Base-by-base conservation (phyloP, 192 early-diverging fungal species). In the Backusella mclennaniae region DNA sequence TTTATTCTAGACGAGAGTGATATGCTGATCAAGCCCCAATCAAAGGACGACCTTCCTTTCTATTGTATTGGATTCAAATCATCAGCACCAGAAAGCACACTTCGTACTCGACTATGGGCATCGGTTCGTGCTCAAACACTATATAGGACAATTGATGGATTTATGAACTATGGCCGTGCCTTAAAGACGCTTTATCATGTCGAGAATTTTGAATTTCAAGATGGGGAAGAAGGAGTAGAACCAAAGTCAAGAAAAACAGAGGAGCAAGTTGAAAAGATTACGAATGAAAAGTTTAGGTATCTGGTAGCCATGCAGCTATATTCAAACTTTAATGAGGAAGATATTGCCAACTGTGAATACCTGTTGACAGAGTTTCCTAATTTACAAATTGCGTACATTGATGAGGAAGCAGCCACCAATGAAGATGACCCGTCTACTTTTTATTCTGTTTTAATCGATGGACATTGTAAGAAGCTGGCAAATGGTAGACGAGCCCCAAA, bases 91-190 rank as follows among this genome's bases (percentile, higher is more conserved):
- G 89, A 90, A 84, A 90, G 89, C 68, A 89, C 87, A 0, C 82
- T 93, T 41, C 86, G 91, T 26, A 93, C 91, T 42, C 89, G 91
- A 19, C 86, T 93, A 73, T 93, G 91, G 91, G 90, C 91, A 0
- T 93, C 91, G 7, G 77, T 91, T 49, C 86, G 92, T 21, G 90
- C 89, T 72, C 91, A 93, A 83, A 92, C 92, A 2, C 82, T 93
- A 41, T 93, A 90, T 70, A 88, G 92, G 35, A 93, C 92, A 11
- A 86, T 92, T 38, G 88, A 89, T 21, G 92, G 91, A 9, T 91
- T 92, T 74, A 90, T 92, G 88, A 92, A 93, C 74, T 93, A 93
- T 73, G 78, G 85, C 67, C 90, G 90, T 74, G 92, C 91, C 6
- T 77, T 93, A 75, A 89, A 90, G 79, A 84, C 90, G 3, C 81